Base-by-base conservation (phyloP, 768 basidiomycete genomes). In the Chalciporus piperatus region DNA sequence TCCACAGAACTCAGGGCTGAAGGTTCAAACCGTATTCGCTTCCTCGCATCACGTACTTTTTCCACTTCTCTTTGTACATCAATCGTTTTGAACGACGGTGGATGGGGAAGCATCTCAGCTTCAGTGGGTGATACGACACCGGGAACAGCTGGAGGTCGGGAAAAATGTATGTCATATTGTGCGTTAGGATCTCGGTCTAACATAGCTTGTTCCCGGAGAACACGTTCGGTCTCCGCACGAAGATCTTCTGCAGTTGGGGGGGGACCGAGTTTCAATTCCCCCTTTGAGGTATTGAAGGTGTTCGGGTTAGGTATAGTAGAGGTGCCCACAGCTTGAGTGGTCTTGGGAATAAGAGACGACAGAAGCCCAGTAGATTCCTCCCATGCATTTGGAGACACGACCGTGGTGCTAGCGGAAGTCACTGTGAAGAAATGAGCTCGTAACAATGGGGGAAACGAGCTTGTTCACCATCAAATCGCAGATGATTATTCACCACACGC, bases 1-100 rank as follows among this genome's bases (percentile, higher is more conserved):
- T 89, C 87, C 12, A 82, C 68, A 55, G 76, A 80, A 38, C 71
- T 72, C 41, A 89, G 68, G 7, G 74, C 70, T 6, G 84, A 82
- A 1, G 92, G 91, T 4, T 97, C 96, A 14, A 98, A 72, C 37
- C 90, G 80, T 70, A 99, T 98, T 51, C 93, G 83, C 70, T 94
- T 98, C 59, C 93, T 76, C 30, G 87, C 87, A 70, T 99, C 97
- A 39, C 91, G 79, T 10, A 98, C 85, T 55, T 78, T 82, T 63
- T 87, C 88, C 2, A 98, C 92, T 69, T 98, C 97, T 35, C 95
- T 78, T 63, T 89, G 87, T 13, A 98, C 83, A 66, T 99, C 97
- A 4, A 87, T 71, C 0, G 85, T 84, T 61, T 87, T 87, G 72
- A 98, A 97, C 1, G 83, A 75, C 1, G 84, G 77, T 1, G 96